Evolutionary conservation across 306 rosid genomes (phyloP).

Genomic region (Erythrophleum fordii): DNA sequence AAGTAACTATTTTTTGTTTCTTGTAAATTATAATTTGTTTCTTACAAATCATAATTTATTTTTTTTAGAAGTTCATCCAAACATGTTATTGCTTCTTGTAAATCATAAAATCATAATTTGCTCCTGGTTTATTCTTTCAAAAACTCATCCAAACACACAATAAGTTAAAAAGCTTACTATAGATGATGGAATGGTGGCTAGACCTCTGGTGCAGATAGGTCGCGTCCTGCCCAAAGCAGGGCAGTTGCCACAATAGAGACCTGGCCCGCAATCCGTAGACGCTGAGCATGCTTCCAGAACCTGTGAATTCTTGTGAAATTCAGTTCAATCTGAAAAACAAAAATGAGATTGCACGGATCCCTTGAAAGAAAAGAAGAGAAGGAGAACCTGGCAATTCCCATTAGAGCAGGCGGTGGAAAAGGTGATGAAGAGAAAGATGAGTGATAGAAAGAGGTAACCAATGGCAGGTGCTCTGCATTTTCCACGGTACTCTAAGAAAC

Average conservation of each 20-base stretch:
- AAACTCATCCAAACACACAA: too few species aligned
- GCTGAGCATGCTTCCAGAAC: constrained; percentile 79
- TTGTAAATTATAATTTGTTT: too few species aligned
- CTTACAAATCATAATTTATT: too few species aligned
- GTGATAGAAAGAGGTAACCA: constrained; percentile 34
- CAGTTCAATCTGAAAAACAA: constrained; percentile 32
- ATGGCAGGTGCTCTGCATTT: constrained; percentile 44
- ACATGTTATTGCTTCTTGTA: too few species aligned
- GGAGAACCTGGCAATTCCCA: constrained; percentile 77
- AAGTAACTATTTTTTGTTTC: too few species aligned
- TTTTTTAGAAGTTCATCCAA: too few species aligned
- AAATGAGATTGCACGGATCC: constrained; percentile 30
- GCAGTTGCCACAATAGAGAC: constrained; percentile 90
- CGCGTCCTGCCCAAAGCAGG: constrained; percentile 69
- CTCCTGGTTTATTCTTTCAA: too few species aligned
- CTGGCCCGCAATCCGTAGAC: constrained; percentile 70
- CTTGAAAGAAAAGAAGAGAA: not conserved
- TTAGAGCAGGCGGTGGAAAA: constrained; percentile 63
- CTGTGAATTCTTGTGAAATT: constrained; percentile 45
- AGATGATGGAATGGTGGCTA: constrained; percentile 66
- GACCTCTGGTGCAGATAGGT: constrained; percentile 84
- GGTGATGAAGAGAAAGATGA: constrained; percentile 42
- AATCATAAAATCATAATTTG: too few species aligned
- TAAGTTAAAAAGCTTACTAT: constrained; percentile 50
- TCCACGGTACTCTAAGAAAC: constrained; percentile 41